phyloP scores from a whole-genome alignment of 2,329 filamentous ascomycete species.

The Paracoccidioides lutzii region DNA sequence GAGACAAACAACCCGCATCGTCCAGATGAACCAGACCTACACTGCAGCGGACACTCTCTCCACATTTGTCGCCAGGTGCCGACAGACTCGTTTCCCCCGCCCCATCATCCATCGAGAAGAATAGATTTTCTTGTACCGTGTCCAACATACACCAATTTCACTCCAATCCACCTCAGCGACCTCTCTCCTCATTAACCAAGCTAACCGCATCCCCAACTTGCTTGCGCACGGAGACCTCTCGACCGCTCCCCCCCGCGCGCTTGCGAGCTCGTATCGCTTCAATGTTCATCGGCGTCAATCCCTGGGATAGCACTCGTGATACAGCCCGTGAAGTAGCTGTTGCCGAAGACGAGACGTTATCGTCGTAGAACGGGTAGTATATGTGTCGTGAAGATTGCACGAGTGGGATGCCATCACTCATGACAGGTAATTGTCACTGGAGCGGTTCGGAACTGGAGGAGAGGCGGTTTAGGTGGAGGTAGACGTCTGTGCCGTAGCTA shows the following conservation, averaged over 20 bases:
- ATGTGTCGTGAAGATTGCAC: constrained; percentile 29
- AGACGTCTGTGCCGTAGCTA: constrained; percentile 96
- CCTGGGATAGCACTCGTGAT: constrained; percentile 29
- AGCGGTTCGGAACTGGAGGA: constrained; percentile 92
- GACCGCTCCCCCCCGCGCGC: constrained; percentile 45
- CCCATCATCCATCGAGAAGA: too few species aligned
- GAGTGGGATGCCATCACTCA: constrained; percentile 54
- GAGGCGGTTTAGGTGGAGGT: constrained; percentile 90
- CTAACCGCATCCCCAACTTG: constrained; percentile 82
- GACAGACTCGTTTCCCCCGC: too few species aligned
- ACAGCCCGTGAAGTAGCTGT: constrained; percentile 13
- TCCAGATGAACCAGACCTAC: too few species aligned
- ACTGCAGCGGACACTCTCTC: too few species aligned
- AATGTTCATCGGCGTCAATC: constrained; percentile 40
- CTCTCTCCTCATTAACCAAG: constrained; percentile 48
- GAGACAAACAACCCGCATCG: too few species aligned
- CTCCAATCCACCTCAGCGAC: neutral
- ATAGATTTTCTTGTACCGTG: neutral
- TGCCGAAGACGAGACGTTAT: constrained; percentile 11
- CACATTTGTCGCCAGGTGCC: too few species aligned
- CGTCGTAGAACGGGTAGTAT: constrained; percentile 19
- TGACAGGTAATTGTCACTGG: constrained; percentile 84
- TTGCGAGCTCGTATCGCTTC: constrained; percentile 34
- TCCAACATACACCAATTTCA: neutral
- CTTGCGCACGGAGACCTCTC: constrained; percentile 72